Percentiles rank a stretch among this genome's conserved stretches.
These are phyloP conservation scores for Ogataea naganishii DNA, from an alignment of 805 yeast genomes.

Conservation along the genomic window DNA sequence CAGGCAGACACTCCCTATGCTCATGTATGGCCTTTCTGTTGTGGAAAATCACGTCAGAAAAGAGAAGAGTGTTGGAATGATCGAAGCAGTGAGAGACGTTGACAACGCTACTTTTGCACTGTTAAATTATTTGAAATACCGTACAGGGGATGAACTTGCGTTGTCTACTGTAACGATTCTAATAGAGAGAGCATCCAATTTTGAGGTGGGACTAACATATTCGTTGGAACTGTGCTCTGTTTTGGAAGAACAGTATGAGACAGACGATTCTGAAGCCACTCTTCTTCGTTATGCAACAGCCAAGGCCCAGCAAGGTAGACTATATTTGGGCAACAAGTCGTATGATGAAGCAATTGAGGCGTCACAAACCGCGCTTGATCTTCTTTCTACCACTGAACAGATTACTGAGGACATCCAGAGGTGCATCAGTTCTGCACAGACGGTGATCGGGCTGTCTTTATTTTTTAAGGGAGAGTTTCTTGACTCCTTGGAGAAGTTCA, in stretches of 20 bases:
- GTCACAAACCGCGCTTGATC: conserved; percentile 46
- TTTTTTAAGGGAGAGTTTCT: conserved; percentile 60
- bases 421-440: conserved; percentile 45
- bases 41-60: conserved; percentile 35
- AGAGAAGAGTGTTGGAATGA: conserved; percentile 33
- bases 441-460: conserved; percentile 63
- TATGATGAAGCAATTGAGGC: conserved; percentile 53
- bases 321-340: conserved; percentile 50
- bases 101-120: conserved; percentile 63
- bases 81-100: conserved; percentile 54
- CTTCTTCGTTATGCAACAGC: conserved; percentile 46
- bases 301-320: conserved; percentile 65
- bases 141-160: conserved; percentile 51
- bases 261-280: conserved; percentile 36
- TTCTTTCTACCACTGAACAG: conserved; percentile 32
- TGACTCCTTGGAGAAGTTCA: conserved; percentile 59
- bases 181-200: conserved; percentile 66
- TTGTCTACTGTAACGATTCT: conserved; percentile 44
- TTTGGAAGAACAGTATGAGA: conserved; percentile 51
- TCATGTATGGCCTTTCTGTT: conserved; percentile 60
- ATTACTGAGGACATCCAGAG: conserved; percentile 23
- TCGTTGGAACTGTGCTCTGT: conserved; percentile 37
- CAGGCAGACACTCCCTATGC: conserved; percentile 54
- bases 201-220: conserved; percentile 39
- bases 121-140: conserved; percentile 50